Evolutionary conservation across 106 monocot species (phyloP), one percentile per base, ranked within the genome.

Genomic region (Dendrobium catenatum): DNA sequence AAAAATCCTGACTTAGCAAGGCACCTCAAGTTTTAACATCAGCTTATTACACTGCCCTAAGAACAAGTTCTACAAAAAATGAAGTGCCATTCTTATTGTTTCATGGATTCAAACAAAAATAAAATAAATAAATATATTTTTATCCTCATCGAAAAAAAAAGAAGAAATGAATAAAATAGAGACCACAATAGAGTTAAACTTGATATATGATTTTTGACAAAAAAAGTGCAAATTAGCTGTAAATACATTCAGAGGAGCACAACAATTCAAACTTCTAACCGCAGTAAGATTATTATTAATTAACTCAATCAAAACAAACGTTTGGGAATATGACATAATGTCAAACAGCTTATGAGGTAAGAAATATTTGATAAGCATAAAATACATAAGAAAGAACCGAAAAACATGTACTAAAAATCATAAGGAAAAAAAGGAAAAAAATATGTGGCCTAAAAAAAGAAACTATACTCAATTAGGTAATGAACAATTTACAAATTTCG

Each of bases 31-130:
- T 26, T 26, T 13, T 66, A 66, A 9, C 64, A 22, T 66, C 64
- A 22, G 7, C 64, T 9, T 24, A 66, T 66, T 26, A 66, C 26
- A 66, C 9, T 66, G 22, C 64, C 6, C n/a, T 9, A 24, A 24
- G 24, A 26, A 24, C 64, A 66, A 24, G 64, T 66, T 66, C 13
- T 66, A 9, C n/a, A 66, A 8, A 6, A 59, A 61, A 61, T 22
- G 64, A 66, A 66, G n/a, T 26, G 24, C n/a, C n/a, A 66, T 66
- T n/a, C 64, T 66, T 66, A 24, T 66, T 66, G 64, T 22, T 66
- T 22, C 64, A 66, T 66, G 22, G 15, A 66, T 9, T 26, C 64
- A 66, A 66, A 15, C n/a, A 22, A 24, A 51, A 51, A 51, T 51
- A 15, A 51, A 51, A 15, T 10, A 15, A 1, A 51, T 51, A 51